These are phyloP conservation scores for Aegilops sharonensis DNA, from an alignment of 176 grass and related monocot species.

Conservation along the genomic window DNA sequence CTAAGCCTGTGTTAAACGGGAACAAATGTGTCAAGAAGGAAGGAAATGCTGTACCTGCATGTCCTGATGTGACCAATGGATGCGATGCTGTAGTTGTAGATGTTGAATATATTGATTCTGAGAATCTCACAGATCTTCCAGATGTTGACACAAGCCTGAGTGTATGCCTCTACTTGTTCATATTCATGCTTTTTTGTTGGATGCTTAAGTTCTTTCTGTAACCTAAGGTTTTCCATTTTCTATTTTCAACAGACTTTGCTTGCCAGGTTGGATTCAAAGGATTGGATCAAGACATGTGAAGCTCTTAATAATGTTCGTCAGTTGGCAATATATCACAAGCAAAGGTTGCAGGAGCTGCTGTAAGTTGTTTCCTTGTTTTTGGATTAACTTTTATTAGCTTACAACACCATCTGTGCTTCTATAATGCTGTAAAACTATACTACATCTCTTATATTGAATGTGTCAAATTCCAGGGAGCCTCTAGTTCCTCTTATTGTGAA, in stretches of 20 bases:
- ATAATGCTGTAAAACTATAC: neutral
- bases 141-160: slow-evolving; percentile 45
- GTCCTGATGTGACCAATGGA: slow-evolving; percentile 35
- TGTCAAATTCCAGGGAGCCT: slow-evolving; percentile 44
- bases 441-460: neutral
- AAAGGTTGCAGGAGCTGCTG: slow-evolving; percentile 75
- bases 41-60: slow-evolving; percentile 33
- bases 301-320: slow-evolving; percentile 95
- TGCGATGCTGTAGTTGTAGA: slow-evolving; percentile 36
- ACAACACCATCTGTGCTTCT: neutral
- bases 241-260: slow-evolving; percentile 58
- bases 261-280: slow-evolving; percentile 87
- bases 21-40: slow-evolving; percentile 36
- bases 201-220: neutral
- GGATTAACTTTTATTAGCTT: neutral
- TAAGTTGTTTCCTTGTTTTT: slow-evolving; percentile 44
- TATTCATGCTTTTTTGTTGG: slow-evolving; percentile 10
- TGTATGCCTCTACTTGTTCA: slow-evolving; percentile 39
- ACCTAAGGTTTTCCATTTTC: slow-evolving; percentile 9
- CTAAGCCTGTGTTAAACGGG: slow-evolving; percentile 38
- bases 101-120: slow-evolving; percentile 61
- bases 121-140: slow-evolving; percentile 50
- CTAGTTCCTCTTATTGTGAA: slow-evolving; percentile 90
- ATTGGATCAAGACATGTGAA: slow-evolving; percentile 89
- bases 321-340: slow-evolving; percentile 78